Evolutionary conservation across 1,284 basidiomycete genomes (phyloP).

Genomic region (Malassezia restricta): DNA sequence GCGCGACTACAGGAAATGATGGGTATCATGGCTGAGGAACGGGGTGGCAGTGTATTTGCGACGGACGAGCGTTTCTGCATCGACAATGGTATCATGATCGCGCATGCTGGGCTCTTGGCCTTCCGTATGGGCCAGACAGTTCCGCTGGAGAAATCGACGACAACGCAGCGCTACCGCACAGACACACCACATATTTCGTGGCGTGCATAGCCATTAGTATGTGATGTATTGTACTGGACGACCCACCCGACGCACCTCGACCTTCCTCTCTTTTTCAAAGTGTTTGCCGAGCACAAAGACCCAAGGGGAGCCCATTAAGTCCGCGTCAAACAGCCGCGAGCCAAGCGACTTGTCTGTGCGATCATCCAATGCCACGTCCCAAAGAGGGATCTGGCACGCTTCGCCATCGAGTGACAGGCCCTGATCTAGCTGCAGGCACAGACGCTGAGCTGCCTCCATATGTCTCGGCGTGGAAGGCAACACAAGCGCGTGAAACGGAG

Average conservation of each 20-base stretch:
- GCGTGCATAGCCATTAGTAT: background rate
- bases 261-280: slow-evolving; percentile 20
- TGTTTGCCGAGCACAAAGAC: slow-evolving; percentile 38
- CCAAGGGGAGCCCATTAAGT: slow-evolving; percentile 38
- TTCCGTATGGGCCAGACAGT: slow-evolving; percentile 66
- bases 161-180: slow-evolving; percentile 41
- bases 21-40: slow-evolving; percentile 86
- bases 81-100: slow-evolving; percentile 99
- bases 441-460: background rate
- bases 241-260: slow-evolving; percentile 24
- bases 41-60: slow-evolving; percentile 79
- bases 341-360: slow-evolving; percentile 27
- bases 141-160: slow-evolving; percentile 36
- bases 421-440: slow-evolving; percentile 1
- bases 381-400: background rate
- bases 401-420: background rate
- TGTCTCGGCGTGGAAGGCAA: slow-evolving; percentile 15
- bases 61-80: slow-evolving; percentile 97
- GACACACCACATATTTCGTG: slow-evolving; percentile 33
- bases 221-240: background rate
- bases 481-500: slow-evolving; percentile 32
- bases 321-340: slow-evolving; percentile 41
- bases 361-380: slow-evolving; percentile 42
- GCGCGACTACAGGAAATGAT: slow-evolving; percentile 93
- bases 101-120: slow-evolving; percentile 84